These are phyloP conservation scores for Backusella macrospora DNA, from an alignment of 192 early-diverging fungal genomes.

Conservation along the genomic window DNA sequence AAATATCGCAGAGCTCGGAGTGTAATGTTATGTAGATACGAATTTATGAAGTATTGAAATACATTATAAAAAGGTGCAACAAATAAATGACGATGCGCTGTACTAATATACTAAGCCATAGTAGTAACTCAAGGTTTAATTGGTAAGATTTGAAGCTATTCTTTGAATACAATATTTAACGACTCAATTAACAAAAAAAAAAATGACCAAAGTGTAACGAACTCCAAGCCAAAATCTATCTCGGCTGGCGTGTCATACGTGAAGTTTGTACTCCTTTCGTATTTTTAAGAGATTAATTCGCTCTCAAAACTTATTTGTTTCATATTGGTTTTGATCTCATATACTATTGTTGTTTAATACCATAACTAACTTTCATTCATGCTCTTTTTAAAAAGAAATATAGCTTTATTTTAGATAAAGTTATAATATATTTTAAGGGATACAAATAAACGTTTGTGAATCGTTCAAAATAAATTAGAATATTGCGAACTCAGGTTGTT, in stretches of 20 bases:
- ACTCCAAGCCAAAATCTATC: not conserved
- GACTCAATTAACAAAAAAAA: not conserved
- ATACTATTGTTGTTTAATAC: not conserved
- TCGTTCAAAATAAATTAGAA: not conserved
- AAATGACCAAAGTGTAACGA: not conserved
- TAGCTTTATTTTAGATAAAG: not conserved
- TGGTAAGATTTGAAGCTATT: not conserved
- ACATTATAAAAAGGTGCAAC: too few relatives aligned
- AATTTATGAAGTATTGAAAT: too few relatives aligned
- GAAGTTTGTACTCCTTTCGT: not conserved
- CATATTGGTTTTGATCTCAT: not conserved
- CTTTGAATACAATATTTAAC: conserved; percentile 1
- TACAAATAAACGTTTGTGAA: not conserved
- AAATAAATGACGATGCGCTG: not conserved
- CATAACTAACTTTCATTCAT: not conserved
- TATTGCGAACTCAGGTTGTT: not conserved
- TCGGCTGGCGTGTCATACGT: conserved; percentile 1
- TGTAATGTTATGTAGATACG: too few relatives aligned
- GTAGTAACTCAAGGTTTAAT: not conserved
- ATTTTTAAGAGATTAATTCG: not conserved
- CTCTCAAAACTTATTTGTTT: not conserved
- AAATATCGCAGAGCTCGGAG: too few relatives aligned
- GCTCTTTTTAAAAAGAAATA: not conserved
- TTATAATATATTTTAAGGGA: not conserved
- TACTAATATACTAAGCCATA: not conserved